Evolutionary conservation across 352 stramenopile genomes (phyloP), one percentile per base, ranked within the genome.

Genomic region (Globisporangium okanoganense): DNA sequence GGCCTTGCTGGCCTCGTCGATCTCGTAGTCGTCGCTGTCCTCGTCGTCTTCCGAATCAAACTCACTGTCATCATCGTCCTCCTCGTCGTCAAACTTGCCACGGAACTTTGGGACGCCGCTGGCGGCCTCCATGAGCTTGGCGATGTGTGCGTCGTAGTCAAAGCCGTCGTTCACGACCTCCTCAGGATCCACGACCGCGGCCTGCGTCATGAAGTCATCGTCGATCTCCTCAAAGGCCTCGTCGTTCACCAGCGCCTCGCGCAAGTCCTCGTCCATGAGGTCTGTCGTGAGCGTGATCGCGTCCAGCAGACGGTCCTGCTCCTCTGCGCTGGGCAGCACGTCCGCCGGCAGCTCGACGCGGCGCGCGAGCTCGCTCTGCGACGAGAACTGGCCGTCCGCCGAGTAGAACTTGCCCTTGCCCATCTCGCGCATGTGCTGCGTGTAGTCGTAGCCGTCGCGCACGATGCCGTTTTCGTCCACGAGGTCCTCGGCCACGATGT

Each of bases 71-170:
- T 77, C 65, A 1, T 79, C 68, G 14, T 87, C 83, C 50, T 92
- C 80, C n/a, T 81, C 75, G 43, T 92, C 82, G 8, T 74, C 86
- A 16, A 94, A 58, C 33, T 90, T 72, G 9, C 81, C 84, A n/a
- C 71, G 71, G 62, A 70, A 81, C 60, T 89, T 81, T 24, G 81
- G 81, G 5, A 92, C 71, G 50, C 85, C 84, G 29, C 82, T 92
- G 1, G 88, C 88, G 5, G 88, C 81, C 10, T 87, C 88, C 85
- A 98, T 97, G 24, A 98, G 78, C 64, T 90, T 94, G 35, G 87
- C 90, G 63, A 98, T 97, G 63, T 98, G 92, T 20, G 88, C 88
- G 49, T 98, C 91, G 66, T 97, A 98, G 65, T 97, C 92, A 67
- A 98, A 97, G 8, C 77, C 88, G 49, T 88, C 86, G 4, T 27